Evolutionary conservation across 345 rosid genomes (phyloP), one percentile per base, ranked within the genome.

Genomic region (Excoecaria agallocha): DNA sequence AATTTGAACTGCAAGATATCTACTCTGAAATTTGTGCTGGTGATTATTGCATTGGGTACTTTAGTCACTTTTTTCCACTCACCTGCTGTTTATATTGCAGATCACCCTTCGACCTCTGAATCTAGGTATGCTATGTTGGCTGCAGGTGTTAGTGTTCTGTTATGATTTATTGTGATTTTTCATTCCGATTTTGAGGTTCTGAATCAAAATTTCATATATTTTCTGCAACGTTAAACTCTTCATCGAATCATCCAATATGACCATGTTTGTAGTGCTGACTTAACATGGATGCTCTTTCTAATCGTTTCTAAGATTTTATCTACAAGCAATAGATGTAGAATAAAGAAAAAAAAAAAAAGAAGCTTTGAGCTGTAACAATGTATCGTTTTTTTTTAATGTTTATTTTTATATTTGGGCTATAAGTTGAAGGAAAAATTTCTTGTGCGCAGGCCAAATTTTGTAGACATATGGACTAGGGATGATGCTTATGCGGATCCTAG

Each of bases 11-110:
- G 81, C 92, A 87, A 76, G 83, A 73, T 80, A 68, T 58, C 87
- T 54, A 76, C 87, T 51, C 67, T 86, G 69, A 89, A 86, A 72
- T 70, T 85, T 61, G 87, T 91, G 70, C 80, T 89, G 80, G 61
- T 85, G 62, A 76, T 88, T 72, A 85, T 86, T 77, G 71, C 87
- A 52, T 56, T 91, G 45, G 91, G 90, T 66, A 84, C 89, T 59
- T 75, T 91, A 68, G 54, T 93, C 57, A 90, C 86, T 0, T 82
- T 93, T 48, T 82, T 86, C 76, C 88, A 77, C 64, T 90, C 90
- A 75, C 93, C 95, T n/a, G 80, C 81, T 0, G 80, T 93, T 72
- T 73, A 85, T 74, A 80, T 90, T 83, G 81, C 87, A 30, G 93
- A 91, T 70, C 83, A 52, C 62, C 87, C 85, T 60, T 83, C 86